Percentiles rank a stretch among this genome's conserved stretches.
These are phyloP conservation scores for Omphalotus guepiniiformis DNA, from an alignment of 768 basidiomycete genomes.

Conservation along the genomic window DNA sequence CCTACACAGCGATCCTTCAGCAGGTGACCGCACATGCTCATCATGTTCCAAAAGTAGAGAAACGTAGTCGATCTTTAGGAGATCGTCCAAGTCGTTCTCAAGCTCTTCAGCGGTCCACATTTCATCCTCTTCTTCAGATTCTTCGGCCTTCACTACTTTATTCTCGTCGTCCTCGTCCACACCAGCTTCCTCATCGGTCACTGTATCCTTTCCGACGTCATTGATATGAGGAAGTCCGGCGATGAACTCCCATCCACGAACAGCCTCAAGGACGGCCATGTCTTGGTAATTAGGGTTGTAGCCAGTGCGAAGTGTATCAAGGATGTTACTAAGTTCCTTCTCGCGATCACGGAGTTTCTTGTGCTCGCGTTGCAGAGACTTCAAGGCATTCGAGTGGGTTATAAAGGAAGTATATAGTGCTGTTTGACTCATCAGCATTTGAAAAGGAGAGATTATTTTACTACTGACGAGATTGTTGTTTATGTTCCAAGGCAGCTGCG, in stretches of 20 bases:
- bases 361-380: constrained; percentile 70
- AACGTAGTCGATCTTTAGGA: constrained; percentile 66
- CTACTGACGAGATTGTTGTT: constrained; percentile 79
- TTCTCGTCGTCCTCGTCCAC: constrained; percentile 28
- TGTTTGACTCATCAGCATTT: constrained; percentile 24
- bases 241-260: constrained; percentile 85
- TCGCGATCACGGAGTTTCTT: constrained; percentile 72
- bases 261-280: constrained; percentile 97
- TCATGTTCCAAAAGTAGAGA: constrained; percentile 77
- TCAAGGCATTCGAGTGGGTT: constrained; percentile 69
- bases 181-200: constrained; percentile 27
- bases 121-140: constrained; percentile 55
- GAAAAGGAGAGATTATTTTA: not conserved
- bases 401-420: constrained; percentile 77
- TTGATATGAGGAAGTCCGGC: constrained; percentile 70
- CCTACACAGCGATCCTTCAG: constrained; percentile 54
- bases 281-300: constrained; percentile 99
- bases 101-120: constrained; percentile 59
- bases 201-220: constrained; percentile 53
- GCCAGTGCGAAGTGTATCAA: constrained; percentile 71
- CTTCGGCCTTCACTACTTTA: constrained; percentile 27
- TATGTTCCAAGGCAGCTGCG: constrained; percentile 75
- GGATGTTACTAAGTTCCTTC: constrained; percentile 74
- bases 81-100: constrained; percentile 48
- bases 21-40: constrained; percentile 50